Evolutionary conservation across 2,329 filamentous ascomycete genomes (phyloP).

Genomic region (Teratosphaeriaceae sp.): DNA sequence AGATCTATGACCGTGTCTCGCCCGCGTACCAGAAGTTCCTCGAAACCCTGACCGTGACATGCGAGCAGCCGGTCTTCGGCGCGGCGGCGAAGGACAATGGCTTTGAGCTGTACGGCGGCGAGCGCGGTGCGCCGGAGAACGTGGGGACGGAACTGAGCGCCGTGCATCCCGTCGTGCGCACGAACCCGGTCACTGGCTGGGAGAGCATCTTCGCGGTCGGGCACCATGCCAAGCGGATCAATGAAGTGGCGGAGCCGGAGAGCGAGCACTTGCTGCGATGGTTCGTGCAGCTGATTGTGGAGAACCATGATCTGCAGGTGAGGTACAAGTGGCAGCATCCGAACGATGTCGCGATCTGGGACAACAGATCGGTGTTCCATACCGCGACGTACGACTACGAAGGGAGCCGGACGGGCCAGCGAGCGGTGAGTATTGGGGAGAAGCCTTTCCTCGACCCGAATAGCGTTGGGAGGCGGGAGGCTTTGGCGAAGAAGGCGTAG

Average conservation of each 20-base stretch:
- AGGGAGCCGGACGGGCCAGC: slow-evolving; percentile 46
- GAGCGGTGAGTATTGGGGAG: slow-evolving; percentile 43
- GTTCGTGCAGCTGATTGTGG: slow-evolving; percentile 46
- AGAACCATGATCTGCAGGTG: slow-evolving; percentile 61
- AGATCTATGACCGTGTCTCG: slow-evolving; percentile 59
- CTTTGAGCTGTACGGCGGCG: slow-evolving; percentile 17
- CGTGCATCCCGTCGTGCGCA: slow-evolving; percentile 49
- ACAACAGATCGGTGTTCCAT: slow-evolving; percentile 55
- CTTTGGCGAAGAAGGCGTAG: slow-evolving; percentile 1
- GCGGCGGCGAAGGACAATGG: slow-evolving; percentile 28
- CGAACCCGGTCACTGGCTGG: slow-evolving; percentile 57
- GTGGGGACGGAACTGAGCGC: slow-evolving; percentile 45
- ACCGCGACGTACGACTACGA: slow-evolving; percentile 53
- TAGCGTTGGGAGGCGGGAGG: slow-evolving; percentile 36
- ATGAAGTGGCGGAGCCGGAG: slow-evolving; percentile 40
- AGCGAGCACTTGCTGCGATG: slow-evolving; percentile 36
- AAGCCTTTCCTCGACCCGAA: slow-evolving; percentile 48
- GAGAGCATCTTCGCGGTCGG: slow-evolving; percentile 49
- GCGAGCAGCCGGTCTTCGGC: slow-evolving; percentile 27
- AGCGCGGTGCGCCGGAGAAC: slow-evolving; percentile 41
- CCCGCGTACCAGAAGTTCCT: slow-evolving; percentile 51
- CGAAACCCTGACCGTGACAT: slow-evolving; percentile 52
- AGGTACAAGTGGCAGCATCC: slow-evolving; percentile 56
- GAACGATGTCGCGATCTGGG: slow-evolving; percentile 57
- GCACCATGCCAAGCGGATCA: slow-evolving; percentile 22